Conservation (phyloP, 169 alveolate genomes). For the Sarcocystis neurona region DNA sequence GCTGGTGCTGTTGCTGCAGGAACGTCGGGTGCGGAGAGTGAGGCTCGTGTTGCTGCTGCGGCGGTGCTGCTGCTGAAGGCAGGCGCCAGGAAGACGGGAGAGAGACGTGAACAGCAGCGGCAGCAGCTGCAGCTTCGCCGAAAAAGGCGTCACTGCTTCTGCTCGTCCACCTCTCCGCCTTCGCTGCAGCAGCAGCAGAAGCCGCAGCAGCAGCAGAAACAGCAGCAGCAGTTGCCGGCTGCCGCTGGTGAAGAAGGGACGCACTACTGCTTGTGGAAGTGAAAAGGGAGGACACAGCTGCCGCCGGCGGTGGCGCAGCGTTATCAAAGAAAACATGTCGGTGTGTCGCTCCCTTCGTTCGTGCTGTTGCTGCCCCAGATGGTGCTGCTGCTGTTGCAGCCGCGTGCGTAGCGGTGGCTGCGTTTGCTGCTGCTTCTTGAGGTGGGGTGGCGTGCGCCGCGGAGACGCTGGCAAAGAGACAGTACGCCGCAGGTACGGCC, state of each 20-base stretch:
- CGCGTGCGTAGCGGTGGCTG: no score
- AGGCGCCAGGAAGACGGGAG: not conserved
- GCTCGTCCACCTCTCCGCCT: not conserved
- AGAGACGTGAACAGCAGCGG: not conserved
- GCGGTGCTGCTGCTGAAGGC: no score
- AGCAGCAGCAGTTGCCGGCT: not conserved
- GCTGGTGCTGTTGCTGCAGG: not conserved
- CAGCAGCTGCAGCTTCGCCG: not conserved
- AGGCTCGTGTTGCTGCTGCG: not conserved
- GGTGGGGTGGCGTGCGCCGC: no score
- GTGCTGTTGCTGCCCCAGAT: no score
- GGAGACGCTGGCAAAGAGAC: no score
- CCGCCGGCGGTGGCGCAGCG: no score
- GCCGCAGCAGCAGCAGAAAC: not conserved
- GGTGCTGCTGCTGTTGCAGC: not conserved
- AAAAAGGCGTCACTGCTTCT: not conserved
- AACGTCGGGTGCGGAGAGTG: not conserved
- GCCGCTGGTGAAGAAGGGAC: not conserved
- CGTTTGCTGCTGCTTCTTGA: no score
- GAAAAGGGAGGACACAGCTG: no score
- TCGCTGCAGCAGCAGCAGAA: not conserved
- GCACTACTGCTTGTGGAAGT: no score
- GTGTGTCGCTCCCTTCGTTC: no score
- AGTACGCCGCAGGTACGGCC: no score
- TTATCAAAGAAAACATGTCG: no score